These are phyloP conservation scores for Diplodia sapinea DNA, from an alignment of 2,329 filamentous ascomycete genomes.

Conservation along the genomic window DNA sequence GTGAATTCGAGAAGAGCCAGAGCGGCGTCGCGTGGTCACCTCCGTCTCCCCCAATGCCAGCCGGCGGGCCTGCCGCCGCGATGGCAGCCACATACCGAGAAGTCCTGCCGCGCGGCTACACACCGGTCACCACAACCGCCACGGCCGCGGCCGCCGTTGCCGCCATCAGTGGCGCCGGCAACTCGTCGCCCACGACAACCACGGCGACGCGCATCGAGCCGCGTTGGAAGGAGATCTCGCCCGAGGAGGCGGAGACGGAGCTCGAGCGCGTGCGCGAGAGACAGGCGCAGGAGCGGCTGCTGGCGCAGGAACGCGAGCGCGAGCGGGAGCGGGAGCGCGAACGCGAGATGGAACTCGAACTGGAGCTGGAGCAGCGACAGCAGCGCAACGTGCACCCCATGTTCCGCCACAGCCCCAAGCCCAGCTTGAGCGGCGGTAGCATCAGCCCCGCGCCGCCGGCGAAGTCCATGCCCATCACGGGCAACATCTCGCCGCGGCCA, in stretches of 20 bases:
- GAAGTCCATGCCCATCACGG: not conserved
- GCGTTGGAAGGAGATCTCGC: conserved; percentile 10
- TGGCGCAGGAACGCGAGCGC: not conserved
- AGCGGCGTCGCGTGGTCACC: not conserved
- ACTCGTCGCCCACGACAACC: not conserved
- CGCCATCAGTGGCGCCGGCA: not conserved
- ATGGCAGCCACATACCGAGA: conserved; percentile 41
- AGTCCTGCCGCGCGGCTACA: conserved; percentile 42
- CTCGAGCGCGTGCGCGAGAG: conserved; percentile 1
- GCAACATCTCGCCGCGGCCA: not conserved
- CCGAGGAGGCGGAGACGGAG: conserved; percentile 10
- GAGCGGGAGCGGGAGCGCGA: not conserved
- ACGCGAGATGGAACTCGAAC: not conserved
- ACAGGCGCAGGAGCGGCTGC: not conserved
- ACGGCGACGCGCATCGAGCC: not conserved
- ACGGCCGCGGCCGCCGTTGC: not conserved
- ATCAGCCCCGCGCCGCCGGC: not conserved
- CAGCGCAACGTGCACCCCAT: conserved; percentile 9
- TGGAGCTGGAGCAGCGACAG: not conserved
- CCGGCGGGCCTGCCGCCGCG: not conserved
- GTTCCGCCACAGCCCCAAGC: conserved; percentile 9
- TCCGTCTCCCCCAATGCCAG: not conserved
- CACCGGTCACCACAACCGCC: not conserved
- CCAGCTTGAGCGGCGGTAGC: not conserved
- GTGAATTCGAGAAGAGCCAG: not conserved